Base-by-base conservation (phyloP, 257 asterid species). In the Ballota nigra region DNA sequence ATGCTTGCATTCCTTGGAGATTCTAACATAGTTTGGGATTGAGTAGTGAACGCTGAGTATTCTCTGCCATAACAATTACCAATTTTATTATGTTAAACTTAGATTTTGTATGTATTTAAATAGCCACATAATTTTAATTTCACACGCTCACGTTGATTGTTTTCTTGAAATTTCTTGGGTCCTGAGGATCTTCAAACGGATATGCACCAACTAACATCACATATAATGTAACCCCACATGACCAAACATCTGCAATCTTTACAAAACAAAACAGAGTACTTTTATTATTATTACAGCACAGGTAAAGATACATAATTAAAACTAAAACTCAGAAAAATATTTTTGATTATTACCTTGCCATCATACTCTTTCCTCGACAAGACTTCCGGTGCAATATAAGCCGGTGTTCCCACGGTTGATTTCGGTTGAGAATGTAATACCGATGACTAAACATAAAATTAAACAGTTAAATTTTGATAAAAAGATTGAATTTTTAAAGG, bases 241-340 rank as follows among this genome's bases (percentile, higher is more conserved):
- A 93, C 97, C 98, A 93, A 83, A 93, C 98, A 87, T 93, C 98
- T 73, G 98, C 96, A 74, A 84, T 80, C 97, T 92, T 71, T 77
- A 69, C 63, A n/a, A n/a, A n/a, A n/a, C n/a, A n/a, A 57, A 15
- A 41, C 63, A 67, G n/a, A 55, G 55, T 6, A 11, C 22, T 63
- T 20, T 58, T 26, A 63, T 58, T 47, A 13, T 51, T 24, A 61
- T 8, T 31, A 36, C 1, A 0, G 49, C 4, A 36, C 1, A 0
- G 49, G n/a, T 12, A 41, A 11, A 36, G 8, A 1, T 2, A 43
- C n/a, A 36, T 36, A 36, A 36, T 8, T 8, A 36, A 36, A 36
- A 7, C 43, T 36, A 36, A 36, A 33, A 33, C 38, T 4, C 6
- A 33, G 1, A 33, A 33, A 33, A 7, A 45, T 33, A 18, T 16